Base-by-base conservation (phyloP, 805 yeast genomes). In the Saccharomycopsis lassenensis region DNA sequence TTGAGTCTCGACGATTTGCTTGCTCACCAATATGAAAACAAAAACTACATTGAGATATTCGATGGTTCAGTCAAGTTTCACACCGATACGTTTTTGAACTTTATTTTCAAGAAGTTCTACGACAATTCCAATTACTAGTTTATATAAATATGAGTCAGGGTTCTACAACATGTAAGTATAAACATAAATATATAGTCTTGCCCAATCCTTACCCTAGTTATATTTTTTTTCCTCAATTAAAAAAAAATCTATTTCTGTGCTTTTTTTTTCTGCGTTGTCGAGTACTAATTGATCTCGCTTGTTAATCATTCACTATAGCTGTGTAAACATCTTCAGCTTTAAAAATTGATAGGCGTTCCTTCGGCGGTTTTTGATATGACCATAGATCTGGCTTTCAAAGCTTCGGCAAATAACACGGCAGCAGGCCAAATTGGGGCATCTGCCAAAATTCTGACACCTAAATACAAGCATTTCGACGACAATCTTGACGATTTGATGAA, bases 361-460 rank as follows among this genome's bases (percentile, higher is more conserved):
- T 28, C 27, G 18, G 21, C 24, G 12, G 29, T 24, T 31, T 25
- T 28, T 10, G 40, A 37, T n/a, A 61, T 59, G 15, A 52, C 46
- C 11, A 70, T 62, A 4, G 77, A 75, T 49, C 86, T 67, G 22
- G 75, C 69, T 51, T 77, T 80, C 48, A 80, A 61, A 2, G 85
- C 86, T 51, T 80, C 89, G 0, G 89, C 89, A 60, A 80, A 78
- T 14, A 77, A 70, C 53, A 81, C 59, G 1, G 86, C 82, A 34
- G 80, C 67, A 0, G 91, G 91, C 93, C 93, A 81, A 18, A 81
- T 78, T 11, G 91, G 91, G 0, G 87, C 87, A 60, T 81, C 91
- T 3, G 86, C 85, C 35, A 81, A 61, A 21, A 81, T 77, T 47
- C 85, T 61, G 8, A 81, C 81, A 27, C 91, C 93, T 25, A 81